These are phyloP conservation scores for Colletotrichum destructivum DNA, from an alignment of 2,329 filamentous ascomycete species.

Conservation along the genomic window DNA sequence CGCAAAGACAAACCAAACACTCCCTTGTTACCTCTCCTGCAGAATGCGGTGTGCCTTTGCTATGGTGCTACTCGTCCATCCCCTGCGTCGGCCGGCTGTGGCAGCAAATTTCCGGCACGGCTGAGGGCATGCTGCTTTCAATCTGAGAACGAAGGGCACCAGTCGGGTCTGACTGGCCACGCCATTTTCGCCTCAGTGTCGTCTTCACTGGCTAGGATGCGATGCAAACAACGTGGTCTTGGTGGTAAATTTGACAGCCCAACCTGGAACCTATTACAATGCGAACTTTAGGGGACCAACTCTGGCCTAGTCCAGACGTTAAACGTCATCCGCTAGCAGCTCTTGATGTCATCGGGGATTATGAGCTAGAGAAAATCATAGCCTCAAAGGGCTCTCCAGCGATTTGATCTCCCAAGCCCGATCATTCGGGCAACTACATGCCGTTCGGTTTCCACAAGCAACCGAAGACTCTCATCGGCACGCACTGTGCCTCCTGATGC, in stretches of 20 bases:
- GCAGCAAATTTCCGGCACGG: not conserved
- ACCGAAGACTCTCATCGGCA: not conserved
- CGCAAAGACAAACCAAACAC: constrained; percentile 14
- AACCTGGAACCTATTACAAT: too few relatives aligned
- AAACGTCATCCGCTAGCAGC: not conserved
- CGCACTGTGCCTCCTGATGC: not conserved
- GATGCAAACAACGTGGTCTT: not conserved
- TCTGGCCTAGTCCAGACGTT: too few relatives aligned
- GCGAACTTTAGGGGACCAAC: too few relatives aligned
- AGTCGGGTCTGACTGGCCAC: not conserved
- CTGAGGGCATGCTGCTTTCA: not conserved
- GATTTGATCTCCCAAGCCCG: not conserved
- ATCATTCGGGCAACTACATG: not conserved
- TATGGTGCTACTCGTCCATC: not conserved
- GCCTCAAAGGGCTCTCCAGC: not conserved
- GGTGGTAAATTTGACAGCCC: too few relatives aligned
- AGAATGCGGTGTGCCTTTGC: constrained; percentile 3
- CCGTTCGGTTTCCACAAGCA: not conserved
- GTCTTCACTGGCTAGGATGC: not conserved
- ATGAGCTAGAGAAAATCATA: not conserved
- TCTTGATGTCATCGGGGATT: too few relatives aligned
- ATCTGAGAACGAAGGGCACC: not conserved
- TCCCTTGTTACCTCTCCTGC: constrained; percentile 19
- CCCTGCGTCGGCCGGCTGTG: not conserved
- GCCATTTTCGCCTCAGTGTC: not conserved